Conservation (phyloP, 1,284 basidiomycete species). For the Cryptococcus sp. region DNA sequence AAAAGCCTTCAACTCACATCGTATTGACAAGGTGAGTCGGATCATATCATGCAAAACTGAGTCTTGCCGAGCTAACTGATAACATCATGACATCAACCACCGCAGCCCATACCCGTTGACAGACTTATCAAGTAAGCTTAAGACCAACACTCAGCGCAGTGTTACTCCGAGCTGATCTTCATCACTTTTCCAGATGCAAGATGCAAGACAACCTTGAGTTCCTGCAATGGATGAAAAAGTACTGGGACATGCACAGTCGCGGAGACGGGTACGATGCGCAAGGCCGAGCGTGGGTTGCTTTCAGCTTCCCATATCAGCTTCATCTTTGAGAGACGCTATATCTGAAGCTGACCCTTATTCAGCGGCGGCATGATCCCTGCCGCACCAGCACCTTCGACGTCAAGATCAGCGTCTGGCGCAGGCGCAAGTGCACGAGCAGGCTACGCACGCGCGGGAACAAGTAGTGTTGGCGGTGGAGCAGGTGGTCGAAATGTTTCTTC, state of each 20-base stretch:
- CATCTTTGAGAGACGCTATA: too few species aligned
- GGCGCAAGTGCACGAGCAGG: slow-evolving; percentile 12
- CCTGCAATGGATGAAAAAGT: slow-evolving; percentile 94
- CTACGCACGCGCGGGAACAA: slow-evolving; percentile 12
- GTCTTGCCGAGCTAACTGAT: neutral
- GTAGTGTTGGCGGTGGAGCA: slow-evolving; percentile 13
- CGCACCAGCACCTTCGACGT: slow-evolving; percentile 7
- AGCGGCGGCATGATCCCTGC: slow-evolving; percentile 19
- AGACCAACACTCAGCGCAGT: neutral
- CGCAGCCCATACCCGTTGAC: slow-evolving; percentile 88
- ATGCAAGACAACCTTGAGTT: slow-evolving; percentile 99
- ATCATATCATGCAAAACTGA: neutral
- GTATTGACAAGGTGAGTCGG: slow-evolving; percentile 82
- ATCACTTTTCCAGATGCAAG: slow-evolving; percentile 65
- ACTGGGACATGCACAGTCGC: slow-evolving; percentile 90
- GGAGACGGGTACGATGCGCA: slow-evolving; percentile 88
- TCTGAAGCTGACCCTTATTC: neutral
- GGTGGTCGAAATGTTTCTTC: slow-evolving; percentile 32
- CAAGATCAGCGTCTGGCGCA: slow-evolving; percentile 14
- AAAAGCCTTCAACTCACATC: slow-evolving; percentile 79
- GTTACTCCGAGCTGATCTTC: neutral
- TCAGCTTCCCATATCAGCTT: neutral
- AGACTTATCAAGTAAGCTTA: slow-evolving; percentile 70
- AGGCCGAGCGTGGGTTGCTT: slow-evolving; percentile 54
- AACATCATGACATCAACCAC: neutral